Evolutionary conservation across 1,284 basidiomycete species (phyloP).

Genomic region (Coniophora puteana): DNA sequence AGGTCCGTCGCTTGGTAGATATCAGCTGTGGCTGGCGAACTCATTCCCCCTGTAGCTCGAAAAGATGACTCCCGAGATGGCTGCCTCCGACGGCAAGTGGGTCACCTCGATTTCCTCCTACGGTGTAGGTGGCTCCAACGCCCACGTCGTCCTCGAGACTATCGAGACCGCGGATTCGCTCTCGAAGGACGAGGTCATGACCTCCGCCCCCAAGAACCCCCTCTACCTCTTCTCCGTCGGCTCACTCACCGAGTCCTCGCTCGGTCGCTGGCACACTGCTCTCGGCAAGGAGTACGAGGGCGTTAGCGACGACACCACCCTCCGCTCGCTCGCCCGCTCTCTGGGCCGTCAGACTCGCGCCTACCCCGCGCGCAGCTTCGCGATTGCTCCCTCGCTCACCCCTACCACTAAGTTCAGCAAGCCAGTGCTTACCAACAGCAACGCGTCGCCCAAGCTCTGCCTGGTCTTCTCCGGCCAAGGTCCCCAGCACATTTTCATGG

Average conservation of each 20-base stretch:
- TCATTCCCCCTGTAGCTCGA: slow-evolving; percentile 16
- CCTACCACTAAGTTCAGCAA: slow-evolving; percentile 20
- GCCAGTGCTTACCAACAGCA: slow-evolving; percentile 18
- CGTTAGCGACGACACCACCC: slow-evolving; percentile 15
- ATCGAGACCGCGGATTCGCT: neutral
- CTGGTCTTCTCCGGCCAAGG: slow-evolving; percentile 4
- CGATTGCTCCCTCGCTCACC: slow-evolving; percentile 17
- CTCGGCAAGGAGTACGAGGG: slow-evolving; percentile 13
- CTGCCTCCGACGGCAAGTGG: slow-evolving; percentile 20
- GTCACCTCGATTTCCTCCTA: slow-evolving; percentile 26
- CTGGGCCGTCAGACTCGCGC: slow-evolving; percentile 23
- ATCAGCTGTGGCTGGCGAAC: no score
- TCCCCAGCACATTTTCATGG: slow-evolving; percentile 10
- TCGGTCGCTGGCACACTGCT: slow-evolving; percentile 20
- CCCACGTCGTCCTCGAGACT: slow-evolving; percentile 22
- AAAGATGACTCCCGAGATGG: slow-evolving; percentile 18
- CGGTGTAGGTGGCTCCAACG: slow-evolving; percentile 25
- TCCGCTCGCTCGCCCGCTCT: slow-evolving; percentile 21
- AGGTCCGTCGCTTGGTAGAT: neutral
- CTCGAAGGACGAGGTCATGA: neutral
- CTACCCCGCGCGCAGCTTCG: slow-evolving; percentile 20
- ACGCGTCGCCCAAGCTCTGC: slow-evolving; percentile 8
- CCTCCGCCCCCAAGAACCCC: slow-evolving; percentile 10
- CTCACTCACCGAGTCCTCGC: slow-evolving; percentile 18
- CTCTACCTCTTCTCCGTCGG: slow-evolving; percentile 21